Evolutionary conservation across 345 rosid species (phyloP), one percentile per base, ranked within the genome.

Genomic region (Balakata baccata): DNA sequence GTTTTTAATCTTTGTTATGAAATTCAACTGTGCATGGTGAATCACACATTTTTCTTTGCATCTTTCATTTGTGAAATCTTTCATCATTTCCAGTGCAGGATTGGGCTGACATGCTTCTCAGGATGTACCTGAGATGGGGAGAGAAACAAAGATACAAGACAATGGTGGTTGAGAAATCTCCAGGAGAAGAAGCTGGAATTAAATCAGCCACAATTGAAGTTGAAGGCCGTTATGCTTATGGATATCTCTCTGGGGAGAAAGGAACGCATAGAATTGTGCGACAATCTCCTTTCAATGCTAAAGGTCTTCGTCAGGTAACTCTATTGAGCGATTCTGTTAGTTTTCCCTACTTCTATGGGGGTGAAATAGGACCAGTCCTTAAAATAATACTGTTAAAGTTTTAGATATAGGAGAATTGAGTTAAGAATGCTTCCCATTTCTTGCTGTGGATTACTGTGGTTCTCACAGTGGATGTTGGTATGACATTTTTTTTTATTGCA

Each of bases 81-180:
- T 80, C 82, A 84, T 83, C 60, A 68, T 68, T 72, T 83, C 78
- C 95, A 94, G 93, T 82, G 88, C 97, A 94, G 97, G 97, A 94
- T 82, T 94, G 98, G 97, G 97, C 98, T 47, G 98, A 92, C 76
- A 94, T 94, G 95, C 89, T 94, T 82, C 95, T 90, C 64, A 86
- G 97, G 83, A 94, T 94, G 98, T 94, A 92, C 70, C 64, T 84
- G 81, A 94, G 98, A 77, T 94, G 98, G 98, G 97, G 94, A 76
- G 98, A 94, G 89, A 94, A 92, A 79, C 98, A 90, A 64, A 65
- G 87, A 60, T 92, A 94, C 79, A 92, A 89, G 85, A 83, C 91
- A 34, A 87, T 83, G 72, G 86, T 94, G 25, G 97, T 92, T 81
- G 98, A 92, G 78, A 92, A 85, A 85, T 94, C 97, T 14, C 68